Percentiles rank a stretch among this genome's conserved stretches.
Conservation (phyloP, 257 asterid genomes). For the Oldenlandia corymbosa region DNA sequence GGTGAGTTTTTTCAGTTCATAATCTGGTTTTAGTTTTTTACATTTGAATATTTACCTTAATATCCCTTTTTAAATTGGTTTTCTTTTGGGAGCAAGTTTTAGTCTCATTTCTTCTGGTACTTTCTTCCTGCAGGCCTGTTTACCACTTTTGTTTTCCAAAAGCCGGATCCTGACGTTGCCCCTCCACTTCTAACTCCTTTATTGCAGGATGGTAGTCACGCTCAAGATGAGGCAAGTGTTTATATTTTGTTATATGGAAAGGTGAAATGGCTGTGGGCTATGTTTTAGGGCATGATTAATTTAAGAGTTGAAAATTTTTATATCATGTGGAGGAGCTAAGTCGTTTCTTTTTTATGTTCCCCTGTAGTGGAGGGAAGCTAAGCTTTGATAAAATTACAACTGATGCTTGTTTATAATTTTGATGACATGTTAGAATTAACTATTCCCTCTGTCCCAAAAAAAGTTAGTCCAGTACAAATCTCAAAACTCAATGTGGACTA, state of each 20-base stretch:
- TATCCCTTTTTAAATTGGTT: background rate
- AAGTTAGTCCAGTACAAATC: too few relatives aligned
- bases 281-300: slow-evolving; percentile 4
- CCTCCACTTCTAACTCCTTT: slow-evolving; percentile 91
- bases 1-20: slow-evolving; percentile 38
- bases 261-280: too few relatives aligned
- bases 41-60: background rate
- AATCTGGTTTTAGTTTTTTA: slow-evolving; percentile 9
- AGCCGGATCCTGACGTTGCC: slow-evolving; percentile 81
- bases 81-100: background rate
- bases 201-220: slow-evolving; percentile 53
- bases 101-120: background rate
- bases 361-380: background rate
- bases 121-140: slow-evolving; percentile 57
- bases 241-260: slow-evolving; percentile 16
- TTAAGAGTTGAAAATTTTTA: background rate
- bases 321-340: background rate
- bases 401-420: background rate
- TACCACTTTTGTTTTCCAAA: slow-evolving; percentile 82
- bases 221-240: slow-evolving; percentile 71
- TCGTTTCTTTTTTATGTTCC: background rate
- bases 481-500: too few relatives aligned
- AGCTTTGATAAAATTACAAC: background rate
- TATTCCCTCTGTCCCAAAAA: too few relatives aligned
- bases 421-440: too few relatives aligned